Evolutionary conservation across 768 basidiomycete genomes (phyloP).

Genomic region (Xerocomellus dryophilus): DNA sequence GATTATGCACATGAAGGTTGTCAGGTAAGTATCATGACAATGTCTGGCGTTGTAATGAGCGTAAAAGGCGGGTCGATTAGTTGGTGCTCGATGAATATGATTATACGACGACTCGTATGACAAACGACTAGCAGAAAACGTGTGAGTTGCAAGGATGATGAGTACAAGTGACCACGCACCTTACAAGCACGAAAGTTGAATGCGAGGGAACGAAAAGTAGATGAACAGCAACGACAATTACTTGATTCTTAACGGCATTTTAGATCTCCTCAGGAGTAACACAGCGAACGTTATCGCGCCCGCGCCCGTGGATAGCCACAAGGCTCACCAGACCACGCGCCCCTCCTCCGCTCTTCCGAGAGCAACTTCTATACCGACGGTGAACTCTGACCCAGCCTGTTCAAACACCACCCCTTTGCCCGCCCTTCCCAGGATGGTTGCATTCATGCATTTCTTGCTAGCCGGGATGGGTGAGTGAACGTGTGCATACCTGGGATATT

Average conservation of each 20-base stretch:
- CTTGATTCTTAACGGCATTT: slow-evolving; percentile 6
- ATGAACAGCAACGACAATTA: slow-evolving; percentile 20
- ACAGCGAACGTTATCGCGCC: neutral
- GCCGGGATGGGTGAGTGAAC: slow-evolving; percentile 18
- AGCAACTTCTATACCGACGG: slow-evolving; percentile 31
- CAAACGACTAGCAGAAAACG: neutral
- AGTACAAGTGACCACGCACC: slow-evolving; percentile 5
- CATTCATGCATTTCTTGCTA: slow-evolving; percentile 12
- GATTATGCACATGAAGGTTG: slow-evolving; percentile 22
- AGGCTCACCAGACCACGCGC: slow-evolving; percentile 29
- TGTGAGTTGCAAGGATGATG: neutral
- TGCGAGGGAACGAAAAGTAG: slow-evolving; percentile 1
- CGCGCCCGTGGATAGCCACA: neutral
- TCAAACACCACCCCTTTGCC: slow-evolving; percentile 27
- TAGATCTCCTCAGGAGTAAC: neutral
- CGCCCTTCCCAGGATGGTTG: slow-evolving; percentile 8
- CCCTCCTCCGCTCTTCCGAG: slow-evolving; percentile 34
- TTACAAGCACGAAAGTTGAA: neutral
- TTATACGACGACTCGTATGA: neutral
- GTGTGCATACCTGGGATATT: slow-evolving; percentile 31
- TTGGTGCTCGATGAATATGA: slow-evolving; percentile 2
- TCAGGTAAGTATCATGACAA: slow-evolving; percentile 10
- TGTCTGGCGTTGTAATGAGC: slow-evolving; percentile 4
- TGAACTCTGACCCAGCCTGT: slow-evolving; percentile 26
- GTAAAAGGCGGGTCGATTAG: slow-evolving; percentile 12